phyloP scores from a whole-genome alignment of 75 land plant genomes.

The Cryptomeria japonica region DNA sequence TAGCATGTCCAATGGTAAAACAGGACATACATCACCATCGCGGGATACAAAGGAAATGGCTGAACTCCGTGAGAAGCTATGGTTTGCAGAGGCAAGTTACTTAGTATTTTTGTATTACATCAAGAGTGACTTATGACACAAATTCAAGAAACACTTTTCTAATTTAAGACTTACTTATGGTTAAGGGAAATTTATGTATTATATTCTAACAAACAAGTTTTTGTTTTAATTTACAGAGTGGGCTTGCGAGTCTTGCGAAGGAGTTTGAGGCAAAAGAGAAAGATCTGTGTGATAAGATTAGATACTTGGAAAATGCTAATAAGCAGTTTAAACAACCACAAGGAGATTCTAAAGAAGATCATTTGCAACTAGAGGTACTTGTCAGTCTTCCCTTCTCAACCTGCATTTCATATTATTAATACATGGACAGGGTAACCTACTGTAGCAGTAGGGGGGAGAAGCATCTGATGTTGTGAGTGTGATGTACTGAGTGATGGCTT shows the following conservation, averaged over 20 bases:
- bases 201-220: neutral
- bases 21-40: neutral
- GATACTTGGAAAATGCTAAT: slow-evolving; percentile 34
- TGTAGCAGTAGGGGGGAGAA: too few relatives aligned
- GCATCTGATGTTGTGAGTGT: too few relatives aligned
- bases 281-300: slow-evolving; percentile 26
- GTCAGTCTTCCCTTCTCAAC: neutral
- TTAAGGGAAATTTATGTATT: neutral
- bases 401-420: neutral
- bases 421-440: too few relatives aligned
- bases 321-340: slow-evolving; percentile 26
- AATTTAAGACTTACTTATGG: neutral
- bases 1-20: slow-evolving; percentile 6
- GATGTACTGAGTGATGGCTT: too few relatives aligned
- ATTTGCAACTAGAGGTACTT: slow-evolving; percentile 40
- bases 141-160: neutral
- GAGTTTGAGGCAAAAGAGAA: slow-evolving; percentile 35
- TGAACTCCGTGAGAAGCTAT: slow-evolving; percentile 9
- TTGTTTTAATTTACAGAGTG: neutral
- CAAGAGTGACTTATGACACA: neutral
- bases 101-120: neutral
- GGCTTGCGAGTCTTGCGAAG: slow-evolving; percentile 4
- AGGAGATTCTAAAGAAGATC: slow-evolving; percentile 27
- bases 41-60: slow-evolving; percentile 7
- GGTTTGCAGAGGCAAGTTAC: slow-evolving; percentile 15